Base-by-base conservation (phyloP, 2,329 filamentous ascomycete genomes). In the Fusarium sarcochroum region DNA sequence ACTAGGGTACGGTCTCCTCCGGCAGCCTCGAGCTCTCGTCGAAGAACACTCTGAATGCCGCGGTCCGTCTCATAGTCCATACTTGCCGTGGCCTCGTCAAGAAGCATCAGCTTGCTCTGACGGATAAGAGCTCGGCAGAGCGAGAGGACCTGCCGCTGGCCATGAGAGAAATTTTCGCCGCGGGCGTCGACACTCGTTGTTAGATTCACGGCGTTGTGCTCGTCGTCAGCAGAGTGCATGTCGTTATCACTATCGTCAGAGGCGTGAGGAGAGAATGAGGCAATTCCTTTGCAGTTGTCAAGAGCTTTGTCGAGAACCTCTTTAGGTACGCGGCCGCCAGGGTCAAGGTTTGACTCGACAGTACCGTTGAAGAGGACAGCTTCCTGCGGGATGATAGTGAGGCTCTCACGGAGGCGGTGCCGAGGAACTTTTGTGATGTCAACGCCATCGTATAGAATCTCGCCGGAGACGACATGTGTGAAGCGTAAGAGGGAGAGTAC, bases 311-410 rank as follows among this genome's bases (percentile, higher is more conserved):
- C 81, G 1, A 93, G 82, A 37, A 85, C 82, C 2, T 79, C 78
- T 50, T 86, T 84, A 1, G 84, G 80, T 27, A 89, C 81, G 34
- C 85, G 81, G 34, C 85, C 83, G 38, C 89, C 88, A 0, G 91
- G 88, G 74, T 93, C 90, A 15, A 93, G 83, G 71, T 93, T 87
- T 15, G 82, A 84, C 46, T 79, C 77, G 13, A 87, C 81, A 13
- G 81, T 82, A 21, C 85, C 86, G 61, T 83, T 85, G 73, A 88
- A 87, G 9, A 89, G 77, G 18, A 87, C 85, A 0, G 87, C 84
- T 66, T 89, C 87, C 68, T 89, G 87, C 0, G 87, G 85, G 18
- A 89, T 88, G 41, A 88, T 85, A 4, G 85, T 87, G 18, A 88
- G 81, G 48, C 82, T 83, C 67, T 85, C 83, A 14, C 87, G 84